These are phyloP conservation scores for Trichosanthes cucumerina DNA, from an alignment of 306 rosid species.

Conservation along the genomic window DNA sequence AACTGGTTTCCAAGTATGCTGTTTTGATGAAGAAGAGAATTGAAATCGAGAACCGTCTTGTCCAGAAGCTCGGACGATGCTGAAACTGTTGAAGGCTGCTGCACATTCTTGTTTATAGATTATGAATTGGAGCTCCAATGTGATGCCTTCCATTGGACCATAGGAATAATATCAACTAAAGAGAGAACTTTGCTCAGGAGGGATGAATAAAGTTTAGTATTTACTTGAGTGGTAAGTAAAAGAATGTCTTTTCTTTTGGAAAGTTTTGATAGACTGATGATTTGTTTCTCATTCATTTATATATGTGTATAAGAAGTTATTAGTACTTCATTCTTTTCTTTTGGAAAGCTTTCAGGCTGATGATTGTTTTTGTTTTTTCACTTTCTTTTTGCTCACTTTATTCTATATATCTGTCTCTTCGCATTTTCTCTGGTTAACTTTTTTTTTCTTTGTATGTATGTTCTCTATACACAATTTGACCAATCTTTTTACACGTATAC, in stretches of 20 bases:
- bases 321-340: background rate
- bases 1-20: conserved; percentile 46
- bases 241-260: background rate
- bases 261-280: background rate
- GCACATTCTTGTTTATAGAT: background rate
- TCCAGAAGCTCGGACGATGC: conserved; percentile 54
- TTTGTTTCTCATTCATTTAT: background rate
- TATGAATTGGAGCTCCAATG: background rate
- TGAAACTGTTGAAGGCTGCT: conserved; percentile 12
- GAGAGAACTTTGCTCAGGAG: background rate
- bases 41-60: conserved; percentile 71
- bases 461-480: too few species aligned
- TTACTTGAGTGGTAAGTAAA: background rate
- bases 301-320: background rate
- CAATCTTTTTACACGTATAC: too few species aligned
- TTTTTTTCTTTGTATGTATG: too few species aligned
- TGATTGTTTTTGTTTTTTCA: too few species aligned
- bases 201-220: background rate
- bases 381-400: too few species aligned
- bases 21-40: conserved; percentile 64
- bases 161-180: background rate
- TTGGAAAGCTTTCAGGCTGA: background rate
- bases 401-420: too few species aligned
- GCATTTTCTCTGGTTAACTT: too few species aligned
- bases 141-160: background rate